phyloP scores from a whole-genome alignment of 2,329 filamentous ascomycete species.

The Aspergillus flavus region DNA sequence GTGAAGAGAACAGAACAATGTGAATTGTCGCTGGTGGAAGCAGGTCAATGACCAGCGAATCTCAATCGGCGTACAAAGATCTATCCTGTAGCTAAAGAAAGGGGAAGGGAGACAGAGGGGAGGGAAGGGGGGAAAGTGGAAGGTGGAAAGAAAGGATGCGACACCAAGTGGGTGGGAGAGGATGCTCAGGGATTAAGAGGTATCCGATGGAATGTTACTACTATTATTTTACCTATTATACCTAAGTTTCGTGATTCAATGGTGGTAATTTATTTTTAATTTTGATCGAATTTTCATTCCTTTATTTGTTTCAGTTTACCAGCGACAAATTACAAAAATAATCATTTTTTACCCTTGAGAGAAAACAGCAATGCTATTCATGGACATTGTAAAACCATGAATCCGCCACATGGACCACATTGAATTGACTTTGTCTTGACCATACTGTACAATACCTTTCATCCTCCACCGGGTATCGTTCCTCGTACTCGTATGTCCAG shows the following conservation, averaged over 20 bases:
- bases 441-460: neutral
- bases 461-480: neutral
- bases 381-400: neutral
- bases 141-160: conserved; percentile 7
- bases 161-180: neutral
- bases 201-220: neutral
- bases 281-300: neutral
- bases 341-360: neutral
- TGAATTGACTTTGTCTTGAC: neutral
- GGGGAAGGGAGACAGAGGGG: conserved; percentile 11
- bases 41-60: neutral
- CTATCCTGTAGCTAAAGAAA: conserved; percentile 1
- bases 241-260: neutral
- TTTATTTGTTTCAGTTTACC: neutral
- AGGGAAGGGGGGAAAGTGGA: neutral
- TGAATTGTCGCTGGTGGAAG: neutral
- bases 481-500: conserved; percentile 2
- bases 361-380: neutral
- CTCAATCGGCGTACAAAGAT: neutral
- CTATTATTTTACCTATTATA: neutral
- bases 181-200: neutral
- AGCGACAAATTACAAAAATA: neutral
- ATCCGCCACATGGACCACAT: neutral
- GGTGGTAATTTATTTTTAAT: neutral
- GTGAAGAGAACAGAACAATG: conserved; percentile 4